A percentile compares a stretch with the other conserved stretches of the same genome.
phyloP scores from a whole-genome alignment of 495 filamentous ascomycete species.

The Aspergillus steynii region DNA sequence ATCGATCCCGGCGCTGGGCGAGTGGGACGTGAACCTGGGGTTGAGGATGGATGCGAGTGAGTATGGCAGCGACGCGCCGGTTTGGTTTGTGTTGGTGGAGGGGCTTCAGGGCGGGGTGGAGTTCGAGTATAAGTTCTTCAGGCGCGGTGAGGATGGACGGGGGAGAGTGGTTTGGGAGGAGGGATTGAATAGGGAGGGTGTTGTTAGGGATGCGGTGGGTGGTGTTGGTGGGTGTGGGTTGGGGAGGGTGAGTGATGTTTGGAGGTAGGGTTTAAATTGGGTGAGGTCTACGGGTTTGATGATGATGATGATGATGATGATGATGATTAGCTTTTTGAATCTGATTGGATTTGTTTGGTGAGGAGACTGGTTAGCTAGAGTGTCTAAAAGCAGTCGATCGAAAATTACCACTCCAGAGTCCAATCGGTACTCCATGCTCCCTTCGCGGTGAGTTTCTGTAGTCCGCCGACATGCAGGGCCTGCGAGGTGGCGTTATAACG shows the following conservation, averaged over 20 bases:
- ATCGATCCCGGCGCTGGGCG: neutral
- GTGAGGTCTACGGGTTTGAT: too few species aligned
- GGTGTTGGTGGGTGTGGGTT: neutral
- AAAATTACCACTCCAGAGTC: conserved; percentile 55
- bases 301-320: too few species aligned
- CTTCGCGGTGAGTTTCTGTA: conserved; percentile 46
- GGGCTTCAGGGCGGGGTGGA: neutral
- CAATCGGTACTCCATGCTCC: conserved; percentile 61
- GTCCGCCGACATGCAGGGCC: conserved; percentile 49
- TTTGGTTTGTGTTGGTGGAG: neutral
- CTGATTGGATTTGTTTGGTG: neutral
- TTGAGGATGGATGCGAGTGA: neutral
- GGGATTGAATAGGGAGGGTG: neutral
- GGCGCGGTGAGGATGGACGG: neutral
- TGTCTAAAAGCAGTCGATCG: neutral
- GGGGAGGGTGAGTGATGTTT: neutral
- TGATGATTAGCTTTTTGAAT: too few species aligned
- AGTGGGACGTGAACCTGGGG: neutral
- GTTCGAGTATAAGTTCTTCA: conserved; percentile 1
- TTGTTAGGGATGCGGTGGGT: neutral
- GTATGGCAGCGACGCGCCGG: neutral
- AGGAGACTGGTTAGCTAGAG: neutral
- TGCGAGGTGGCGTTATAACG: conserved; percentile 47
- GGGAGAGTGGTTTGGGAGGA: neutral
- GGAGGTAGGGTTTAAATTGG: neutral